Base-by-base conservation (phyloP, 148 eudicot genomes). In the Fallopia convolvulus region DNA sequence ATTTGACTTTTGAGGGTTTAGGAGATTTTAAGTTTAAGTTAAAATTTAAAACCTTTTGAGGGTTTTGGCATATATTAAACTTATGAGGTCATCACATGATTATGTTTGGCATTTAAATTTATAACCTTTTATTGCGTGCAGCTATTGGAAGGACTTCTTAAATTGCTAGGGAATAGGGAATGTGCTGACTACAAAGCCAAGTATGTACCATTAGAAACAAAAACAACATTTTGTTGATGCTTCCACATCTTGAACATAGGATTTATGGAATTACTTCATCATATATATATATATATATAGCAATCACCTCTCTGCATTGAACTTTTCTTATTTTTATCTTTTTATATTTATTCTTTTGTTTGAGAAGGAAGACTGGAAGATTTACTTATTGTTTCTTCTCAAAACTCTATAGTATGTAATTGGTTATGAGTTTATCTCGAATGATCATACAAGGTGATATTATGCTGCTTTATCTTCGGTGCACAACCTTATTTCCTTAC, bases 151-250 rank as follows among this genome's bases (percentile, higher is more conserved):
- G 98, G 93, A 81, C 95, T 94, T 84, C 92, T 94, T 74, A 94
- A 88, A 84, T 87, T 92, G 84, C 97, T 97, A 33, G 96, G 92
- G 81, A 94, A 94, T 78, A 90, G 97, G 83, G 98, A 94, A 77
- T 94, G 98, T 79, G 97, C 98, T 75, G 98, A 94, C 82, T 94
- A 97, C 85, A 94, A 94, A 84, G 21, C 90, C n/a, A n/a, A n/a
- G n/a, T n/a, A n/a, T n/a, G n/a, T n/a, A n/a, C n/a, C n/a, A n/a
- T n/a, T n/a, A n/a, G n/a, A n/a, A n/a, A n/a, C n/a, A n/a, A n/a
- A n/a, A n/a, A n/a, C n/a, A n/a, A n/a, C n/a, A n/a, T n/a, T n/a
- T n/a, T n/a, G n/a, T n/a, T n/a, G n/a, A n/a, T n/a, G n/a, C n/a
- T n/a, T n/a, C n/a, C 33, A 20, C 66, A 60, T 60, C 33, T 58